These are phyloP conservation scores for Cucurbita maxima DNA, from an alignment of 306 rosid genomes.

Conservation along the genomic window DNA sequence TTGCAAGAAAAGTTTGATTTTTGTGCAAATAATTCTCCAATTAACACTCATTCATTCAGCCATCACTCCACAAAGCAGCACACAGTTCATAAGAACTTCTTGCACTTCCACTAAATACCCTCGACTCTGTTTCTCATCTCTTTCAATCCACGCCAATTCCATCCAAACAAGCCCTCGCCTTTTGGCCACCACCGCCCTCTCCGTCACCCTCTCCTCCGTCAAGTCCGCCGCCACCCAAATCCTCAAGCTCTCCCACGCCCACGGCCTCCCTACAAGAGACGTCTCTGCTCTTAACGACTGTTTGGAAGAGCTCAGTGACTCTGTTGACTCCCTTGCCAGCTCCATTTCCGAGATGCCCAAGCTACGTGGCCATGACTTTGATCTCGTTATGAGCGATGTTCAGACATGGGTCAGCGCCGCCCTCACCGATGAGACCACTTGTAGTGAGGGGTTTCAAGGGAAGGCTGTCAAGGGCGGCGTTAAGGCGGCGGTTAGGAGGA, in stretches of 20 bases:
- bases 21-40: not conserved
- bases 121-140: conserved; percentile 45
- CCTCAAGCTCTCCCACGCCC: conserved; percentile 14
- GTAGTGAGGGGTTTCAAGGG: not conserved
- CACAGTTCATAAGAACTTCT: conserved; percentile 46
- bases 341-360: conserved; percentile 41
- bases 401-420: conserved; percentile 14
- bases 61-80: conserved; percentile 7
- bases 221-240: conserved; percentile 29
- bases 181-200: conserved; percentile 39
- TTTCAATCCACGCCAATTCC: conserved; percentile 24
- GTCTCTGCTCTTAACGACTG: conserved; percentile 52
- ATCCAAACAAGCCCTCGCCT: conserved; percentile 40
- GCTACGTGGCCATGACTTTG: conserved; percentile 1
- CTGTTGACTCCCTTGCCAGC: conserved; percentile 34
- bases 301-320: conserved; percentile 39
- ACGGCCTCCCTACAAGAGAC: not conserved
- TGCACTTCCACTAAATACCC: conserved; percentile 56
- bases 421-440: conserved; percentile 8
- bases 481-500: not conserved
- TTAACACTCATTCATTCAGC: not conserved
- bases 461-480: not conserved
- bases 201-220: conserved; percentile 37
- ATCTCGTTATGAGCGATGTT: not conserved
- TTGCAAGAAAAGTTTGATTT: not conserved